Base-by-base conservation (phyloP, 139 green algal species). In the Zygnema cylindricum region DNA sequence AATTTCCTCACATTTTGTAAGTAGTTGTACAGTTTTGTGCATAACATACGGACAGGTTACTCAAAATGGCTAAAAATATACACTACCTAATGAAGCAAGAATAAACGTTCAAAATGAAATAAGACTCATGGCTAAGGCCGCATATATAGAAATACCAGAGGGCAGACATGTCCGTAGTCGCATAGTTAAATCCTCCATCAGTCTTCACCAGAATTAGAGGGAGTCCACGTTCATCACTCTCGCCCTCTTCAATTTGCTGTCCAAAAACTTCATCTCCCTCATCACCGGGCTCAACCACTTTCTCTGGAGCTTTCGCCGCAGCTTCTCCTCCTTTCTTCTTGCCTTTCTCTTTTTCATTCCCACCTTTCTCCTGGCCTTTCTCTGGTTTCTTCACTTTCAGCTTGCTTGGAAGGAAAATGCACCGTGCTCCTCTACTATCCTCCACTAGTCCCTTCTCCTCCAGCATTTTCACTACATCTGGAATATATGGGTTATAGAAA, bases 121-220 rank as follows among this genome's bases (percentile, higher is more conserved):
- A n/a, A n/a, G n/a, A n/a, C n/a, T n/a, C 7, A 16, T 40, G 3
- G 3, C 16, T 79, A 16, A 79, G 71, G 71, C 11, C 71, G 57
- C 30, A 30, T 25, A 30, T 25, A 73, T 35, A 30, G 57, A 22
- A 79, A 77, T 2, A 91, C 86, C 93, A 92, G 21, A 98, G 76
- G 2, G 94, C 94, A 0, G 96, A 95, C 93, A 99, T 95, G 92
- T 99, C 97, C 0, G 97, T 99, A 38, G 94, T 96, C 11, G 95
- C 97, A 90, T 99, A 99, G 32, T 96, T 96, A 86, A 95, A 99
- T 11, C 97, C 97, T 32, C 97, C 97, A 79, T 99, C 97, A 41
- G 76, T 94, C 94, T 99, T 99, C 85, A 95, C 95, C 54, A 99
- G 93, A 42, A 99, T 99, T 2, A 99, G 93, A 3, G 97, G 97